Evolutionary conservation across 345 rosid species (phyloP), one percentile per base, ranked within the genome.

Genomic region (Moringa oleifera): DNA sequence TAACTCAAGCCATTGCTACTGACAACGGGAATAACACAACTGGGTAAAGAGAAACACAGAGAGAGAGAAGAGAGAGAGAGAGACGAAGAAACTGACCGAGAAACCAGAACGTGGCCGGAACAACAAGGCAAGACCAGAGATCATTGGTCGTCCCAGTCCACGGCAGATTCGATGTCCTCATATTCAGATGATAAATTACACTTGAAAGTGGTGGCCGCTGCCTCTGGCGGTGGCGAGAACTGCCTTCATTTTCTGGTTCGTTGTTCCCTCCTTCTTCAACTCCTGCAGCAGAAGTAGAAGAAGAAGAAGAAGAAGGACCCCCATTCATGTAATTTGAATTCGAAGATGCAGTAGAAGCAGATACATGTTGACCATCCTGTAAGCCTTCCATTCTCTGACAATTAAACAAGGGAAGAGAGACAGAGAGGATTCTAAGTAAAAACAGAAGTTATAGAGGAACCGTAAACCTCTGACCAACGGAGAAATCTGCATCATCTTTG

Each of bases 101-200:
- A 59, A 77, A 61, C 80, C 88, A 83, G 52, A 83, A 83, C 19
- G 76, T 65, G 25, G 72, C 23, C 23, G 78, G 76, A n/a, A 74
- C 58, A 23, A 51, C 17, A 61, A 74, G 51, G 75, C 78, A 76
- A 45, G 76, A 77, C 81, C 86, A 78, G 18, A 75, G 59, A 21
- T 81, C 88, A 55, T 77, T 81, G 46, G 69, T 54, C 7, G 70
- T 69, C 36, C 51, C 63, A 0, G 51, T 16, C 2, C 71, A 6
- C 0, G 53, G 31, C 18, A 41, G 63, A 63, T 66, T 41, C 23
- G 74, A 73, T 19, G 70, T 57, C 20, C 73, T 47, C 20, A 73
- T n/a, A 18, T 75, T 75, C 13, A 68, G 23, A 18, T 66, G 75
- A 68, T 73, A 74, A 46, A 74, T 47, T 18, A 52, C 20, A 33